Conservation (phyloP, 257 asterid genomes). For the Solanum appendiculatum region DNA sequence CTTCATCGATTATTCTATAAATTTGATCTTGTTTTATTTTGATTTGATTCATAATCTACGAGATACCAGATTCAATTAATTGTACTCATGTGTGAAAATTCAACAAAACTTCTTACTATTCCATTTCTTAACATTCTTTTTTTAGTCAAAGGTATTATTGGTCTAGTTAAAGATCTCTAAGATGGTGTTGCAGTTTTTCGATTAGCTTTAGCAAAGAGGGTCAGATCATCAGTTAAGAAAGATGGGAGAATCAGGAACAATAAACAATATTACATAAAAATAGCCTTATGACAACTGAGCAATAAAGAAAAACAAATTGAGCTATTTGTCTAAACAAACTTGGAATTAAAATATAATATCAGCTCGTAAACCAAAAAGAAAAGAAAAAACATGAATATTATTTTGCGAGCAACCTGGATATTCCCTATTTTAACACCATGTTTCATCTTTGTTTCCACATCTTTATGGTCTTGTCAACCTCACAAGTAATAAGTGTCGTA, state of each 20-base stretch:
- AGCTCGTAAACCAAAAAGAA: too few species aligned
- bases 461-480: background rate
- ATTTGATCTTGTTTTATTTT: background rate
- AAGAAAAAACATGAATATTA: too few species aligned
- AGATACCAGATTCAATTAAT: accelerated
- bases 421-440: background rate
- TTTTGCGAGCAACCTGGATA: too few species aligned
- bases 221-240: too few species aligned
- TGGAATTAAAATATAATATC: too few species aligned
- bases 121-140: background rate
- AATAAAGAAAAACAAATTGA: too few species aligned
- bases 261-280: too few species aligned
- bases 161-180: background rate
- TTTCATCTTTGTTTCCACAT: background rate
- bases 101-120: background rate
- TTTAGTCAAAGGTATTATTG: background rate
- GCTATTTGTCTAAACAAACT: too few species aligned
- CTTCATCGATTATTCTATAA: background rate
- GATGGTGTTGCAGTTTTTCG: background rate
- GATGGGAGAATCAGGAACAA: background rate
- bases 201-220: background rate
- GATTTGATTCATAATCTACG: background rate
- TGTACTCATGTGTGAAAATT: background rate
- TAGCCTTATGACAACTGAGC: too few species aligned
- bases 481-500: background rate